Conservation (phyloP, 176 grass and related monocot genomes). For the Triticum monococcum region DNA sequence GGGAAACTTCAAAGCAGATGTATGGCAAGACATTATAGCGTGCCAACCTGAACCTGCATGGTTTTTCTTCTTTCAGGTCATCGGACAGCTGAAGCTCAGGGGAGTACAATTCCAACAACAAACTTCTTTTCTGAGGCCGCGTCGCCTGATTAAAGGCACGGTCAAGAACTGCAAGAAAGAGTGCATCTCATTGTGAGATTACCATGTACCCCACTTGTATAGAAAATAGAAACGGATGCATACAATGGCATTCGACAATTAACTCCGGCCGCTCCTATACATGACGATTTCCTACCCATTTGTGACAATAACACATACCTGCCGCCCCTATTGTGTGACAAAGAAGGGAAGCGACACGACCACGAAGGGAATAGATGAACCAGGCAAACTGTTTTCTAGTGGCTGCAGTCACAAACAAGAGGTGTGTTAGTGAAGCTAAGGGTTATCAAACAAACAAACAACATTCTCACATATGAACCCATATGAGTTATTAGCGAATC, state of each 20-base stretch:
- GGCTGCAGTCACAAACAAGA: conserved; percentile 48
- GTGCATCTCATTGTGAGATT: conserved; percentile 19
- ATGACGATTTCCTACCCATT: not conserved
- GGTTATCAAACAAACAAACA: not conserved
- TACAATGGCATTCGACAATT: not conserved
- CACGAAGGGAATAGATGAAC: conserved; percentile 89
- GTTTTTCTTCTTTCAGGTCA: conserved; percentile 65
- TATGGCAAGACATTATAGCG: not conserved
- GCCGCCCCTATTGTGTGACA: conserved; percentile 64
- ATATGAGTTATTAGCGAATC: not conserved
- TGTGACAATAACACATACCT: conserved; percentile 41
- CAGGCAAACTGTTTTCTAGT: conserved; percentile 74
- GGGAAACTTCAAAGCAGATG: not conserved
- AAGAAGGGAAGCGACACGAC: conserved; percentile 67
- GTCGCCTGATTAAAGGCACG: conserved; percentile 60
- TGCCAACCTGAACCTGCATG: not conserved
- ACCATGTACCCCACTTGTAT: not conserved
- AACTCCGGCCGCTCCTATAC: not conserved
- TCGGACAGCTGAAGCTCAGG: conserved; percentile 89
- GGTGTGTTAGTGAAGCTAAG: conserved; percentile 7
- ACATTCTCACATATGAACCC: not conserved
- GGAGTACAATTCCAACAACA: conserved; percentile 92
- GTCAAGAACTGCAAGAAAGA: conserved; percentile 69
- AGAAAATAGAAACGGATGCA: not conserved
- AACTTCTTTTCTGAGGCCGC: conserved; percentile 63